Base-by-base conservation (phyloP, 345 rosid species). In the Erucastrum elatum region DNA sequence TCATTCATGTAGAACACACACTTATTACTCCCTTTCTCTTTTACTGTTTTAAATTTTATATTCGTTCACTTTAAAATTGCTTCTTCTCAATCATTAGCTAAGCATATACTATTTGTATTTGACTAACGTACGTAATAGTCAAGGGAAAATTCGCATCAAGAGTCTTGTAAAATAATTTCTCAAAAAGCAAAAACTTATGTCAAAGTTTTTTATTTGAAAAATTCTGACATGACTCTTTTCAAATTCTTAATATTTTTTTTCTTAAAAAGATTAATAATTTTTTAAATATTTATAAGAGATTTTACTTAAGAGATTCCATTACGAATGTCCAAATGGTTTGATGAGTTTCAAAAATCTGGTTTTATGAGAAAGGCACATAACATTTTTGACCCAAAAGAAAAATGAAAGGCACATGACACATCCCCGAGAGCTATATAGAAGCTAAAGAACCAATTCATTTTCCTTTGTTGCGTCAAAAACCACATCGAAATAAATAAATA, bases 341-440 rank as follows among this genome's bases (percentile, higher is more conserved):
- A n/a, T n/a, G n/a, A n/a, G n/a, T n/a, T n/a, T n/a, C n/a, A n/a
- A n/a, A n/a, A n/a, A 58, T 53, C 55, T 27, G 16, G 34, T n/a
- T 65, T 12, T 49, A 49, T 39, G 46, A 39, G n/a, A n/a, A 39
- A 33, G 35, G 35, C 35, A 33, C 35, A 33, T 33, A 33, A 33
- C 6, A n/a, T n/a, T n/a, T n/a, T n/a, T n/a, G n/a, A n/a, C n/a
- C n/a, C n/a, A n/a, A n/a, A n/a, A n/a, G n/a, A n/a, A n/a, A n/a
- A n/a, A n/a, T n/a, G n/a, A n/a, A n/a, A n/a, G 62, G 53, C 80
- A 68, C 80, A 16, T 49, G 6, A 49, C 56, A 49, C 16, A 67
- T 30, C 25, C 8, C 35, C 56, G 17, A 49, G 56, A 49, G 56
- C n/a, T n/a, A 49, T 0, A 0, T 58, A 27, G 68, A 41, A 68